These are phyloP conservation scores for Candida pseudoviswanathii DNA, from an alignment of 1,139 yeast species.

Conservation along the genomic window DNA sequence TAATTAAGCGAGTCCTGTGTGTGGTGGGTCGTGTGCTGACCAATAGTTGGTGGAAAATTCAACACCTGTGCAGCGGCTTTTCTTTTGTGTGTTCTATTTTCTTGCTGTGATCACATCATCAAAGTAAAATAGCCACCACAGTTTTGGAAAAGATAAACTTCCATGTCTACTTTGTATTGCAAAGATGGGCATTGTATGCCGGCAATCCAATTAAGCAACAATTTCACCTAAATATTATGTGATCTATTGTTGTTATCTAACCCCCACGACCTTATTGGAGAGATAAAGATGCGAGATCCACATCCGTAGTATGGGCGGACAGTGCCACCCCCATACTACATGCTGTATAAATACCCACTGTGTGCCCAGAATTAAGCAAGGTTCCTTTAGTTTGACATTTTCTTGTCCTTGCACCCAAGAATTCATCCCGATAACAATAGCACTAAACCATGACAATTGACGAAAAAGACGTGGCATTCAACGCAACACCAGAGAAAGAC, in stretches of 20 bases:
- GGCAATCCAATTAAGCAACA: not conserved
- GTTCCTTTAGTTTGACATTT: not conserved
- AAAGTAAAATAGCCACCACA: constrained; percentile 5
- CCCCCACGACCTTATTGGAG: not conserved
- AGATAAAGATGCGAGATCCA: not conserved
- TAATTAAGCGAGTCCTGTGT: too few relatives aligned
- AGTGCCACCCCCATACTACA: not conserved
- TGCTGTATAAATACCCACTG: not conserved
- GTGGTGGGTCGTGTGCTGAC: too few relatives aligned
- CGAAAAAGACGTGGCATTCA: not conserved
- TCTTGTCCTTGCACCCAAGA: not conserved
- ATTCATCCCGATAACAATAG: not conserved
- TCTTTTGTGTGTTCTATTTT: not conserved
- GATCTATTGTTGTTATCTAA: constrained; percentile 1
- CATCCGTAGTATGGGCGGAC: not conserved
- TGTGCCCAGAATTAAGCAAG: not conserved
- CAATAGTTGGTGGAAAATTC: not conserved
- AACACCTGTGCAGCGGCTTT: too few relatives aligned
- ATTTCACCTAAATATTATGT: not conserved
- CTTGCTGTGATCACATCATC: not conserved
- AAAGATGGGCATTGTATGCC: not conserved
- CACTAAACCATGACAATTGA: not conserved
- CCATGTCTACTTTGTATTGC: too few relatives aligned
- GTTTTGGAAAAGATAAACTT: not conserved
- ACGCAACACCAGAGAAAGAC: not conserved